phyloP scores from a whole-genome alignment of 306 rosid species.

The Medicago ruthenica region DNA sequence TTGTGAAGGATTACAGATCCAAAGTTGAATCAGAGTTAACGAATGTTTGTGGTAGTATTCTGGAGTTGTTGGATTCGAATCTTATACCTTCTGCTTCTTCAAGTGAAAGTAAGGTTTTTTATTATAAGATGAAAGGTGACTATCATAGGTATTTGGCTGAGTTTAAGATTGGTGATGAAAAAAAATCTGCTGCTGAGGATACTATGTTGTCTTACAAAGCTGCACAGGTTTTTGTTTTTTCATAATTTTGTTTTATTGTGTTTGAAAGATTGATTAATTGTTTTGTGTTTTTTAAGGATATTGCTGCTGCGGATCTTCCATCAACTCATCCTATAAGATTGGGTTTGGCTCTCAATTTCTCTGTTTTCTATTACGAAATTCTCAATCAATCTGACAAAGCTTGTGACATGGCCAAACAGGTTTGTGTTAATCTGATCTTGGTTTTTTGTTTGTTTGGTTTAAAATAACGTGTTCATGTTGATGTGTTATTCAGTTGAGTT shows the following conservation, averaged over 20 bases:
- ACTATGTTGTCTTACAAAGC: conserved; percentile 80
- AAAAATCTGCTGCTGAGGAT: conserved; percentile 74
- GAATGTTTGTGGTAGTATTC: conserved; percentile 59
- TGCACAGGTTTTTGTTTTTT: conserved; percentile 58
- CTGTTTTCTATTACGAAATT: conserved; percentile 80
- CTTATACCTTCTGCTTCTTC: conserved; percentile 64
- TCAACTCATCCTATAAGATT: conserved; percentile 83
- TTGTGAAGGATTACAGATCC: conserved; percentile 74
- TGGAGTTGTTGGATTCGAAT: conserved; percentile 57
- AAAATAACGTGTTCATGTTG: background rate
- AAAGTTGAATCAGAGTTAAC: conserved; percentile 70
- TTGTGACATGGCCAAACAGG: conserved; percentile 87
- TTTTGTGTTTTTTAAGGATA: conserved; percentile 44
- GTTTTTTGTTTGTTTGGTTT: background rate
- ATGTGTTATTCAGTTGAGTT: background rate
- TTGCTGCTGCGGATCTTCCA: conserved; percentile 69
- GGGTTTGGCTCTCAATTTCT: conserved; percentile 81
- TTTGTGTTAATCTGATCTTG: background rate
- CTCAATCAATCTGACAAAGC: conserved; percentile 85
- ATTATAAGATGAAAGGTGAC: conserved; percentile 83
- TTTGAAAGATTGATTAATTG: background rate
- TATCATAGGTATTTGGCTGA: conserved; percentile 77
- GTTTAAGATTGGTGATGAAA: conserved; percentile 67
- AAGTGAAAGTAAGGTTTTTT: conserved; percentile 72
- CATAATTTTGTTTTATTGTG: background rate